Conservation (phyloP, 306 rosid genomes). For the Sindora glabra region DNA sequence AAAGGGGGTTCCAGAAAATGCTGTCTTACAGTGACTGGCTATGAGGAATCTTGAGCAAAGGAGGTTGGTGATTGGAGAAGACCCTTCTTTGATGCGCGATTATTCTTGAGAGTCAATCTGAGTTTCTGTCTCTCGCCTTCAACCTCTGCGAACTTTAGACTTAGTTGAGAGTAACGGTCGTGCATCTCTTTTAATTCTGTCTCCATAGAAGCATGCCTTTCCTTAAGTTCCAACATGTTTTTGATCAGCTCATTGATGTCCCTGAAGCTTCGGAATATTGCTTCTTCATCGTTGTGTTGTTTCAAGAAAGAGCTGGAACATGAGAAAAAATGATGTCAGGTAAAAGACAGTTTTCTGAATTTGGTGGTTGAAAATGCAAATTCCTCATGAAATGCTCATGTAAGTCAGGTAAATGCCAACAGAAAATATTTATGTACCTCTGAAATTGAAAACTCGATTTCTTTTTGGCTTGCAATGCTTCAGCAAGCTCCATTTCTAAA, state of each 20-base stretch:
- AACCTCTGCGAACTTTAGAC: constrained; percentile 96
- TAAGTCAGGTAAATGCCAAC: too few relatives aligned
- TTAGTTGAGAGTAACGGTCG: constrained; percentile 86
- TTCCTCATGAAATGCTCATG: too few relatives aligned
- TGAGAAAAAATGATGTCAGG: constrained; percentile 5
- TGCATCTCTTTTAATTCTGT: constrained; percentile 92
- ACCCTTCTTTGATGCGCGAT: constrained; percentile 59
- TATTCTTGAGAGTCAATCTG: constrained; percentile 84
- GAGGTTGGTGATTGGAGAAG: constrained; percentile 27
- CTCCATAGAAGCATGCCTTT: constrained; percentile 64
- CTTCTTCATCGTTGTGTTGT: constrained; percentile 87
- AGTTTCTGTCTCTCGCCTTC: constrained; percentile 99
- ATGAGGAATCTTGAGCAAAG: constrained; percentile 43
- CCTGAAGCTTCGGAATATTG: constrained; percentile 82
- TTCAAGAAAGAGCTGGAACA: constrained; percentile 80
- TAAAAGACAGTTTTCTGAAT: too few relatives aligned
- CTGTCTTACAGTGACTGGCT: constrained; percentile 18
- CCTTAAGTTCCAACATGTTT: constrained; percentile 83
- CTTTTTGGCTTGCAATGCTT: constrained; percentile 75
- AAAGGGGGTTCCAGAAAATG: constrained; percentile 11
- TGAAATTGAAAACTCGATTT: constrained; percentile 64
- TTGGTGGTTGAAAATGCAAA: too few relatives aligned
- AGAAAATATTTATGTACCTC: constrained; percentile 82
- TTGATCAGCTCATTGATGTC: constrained; percentile 95
- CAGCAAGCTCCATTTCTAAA: constrained; percentile 90